Evolutionary conservation across 495 filamentous ascomycete species (phyloP).

Genomic region (Evansstolkia leycettana): DNA sequence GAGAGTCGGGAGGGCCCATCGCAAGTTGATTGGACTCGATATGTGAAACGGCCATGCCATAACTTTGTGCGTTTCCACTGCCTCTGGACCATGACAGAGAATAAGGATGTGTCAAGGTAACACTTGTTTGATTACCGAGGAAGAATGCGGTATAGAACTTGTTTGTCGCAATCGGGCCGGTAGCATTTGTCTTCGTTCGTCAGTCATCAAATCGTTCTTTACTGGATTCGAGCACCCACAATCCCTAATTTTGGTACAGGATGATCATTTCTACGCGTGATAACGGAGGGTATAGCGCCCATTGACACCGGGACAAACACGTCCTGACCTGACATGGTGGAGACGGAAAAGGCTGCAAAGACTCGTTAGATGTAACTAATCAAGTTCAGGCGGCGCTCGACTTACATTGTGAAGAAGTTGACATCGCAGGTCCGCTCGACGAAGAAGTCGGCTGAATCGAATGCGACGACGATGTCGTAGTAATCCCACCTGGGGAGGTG

Average conservation of each 20-base stretch:
- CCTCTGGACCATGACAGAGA: conserved; percentile 68
- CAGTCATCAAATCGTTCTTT: no score
- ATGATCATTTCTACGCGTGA: conserved; percentile 39
- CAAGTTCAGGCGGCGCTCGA: no score
- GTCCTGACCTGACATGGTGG: conserved; percentile 19
- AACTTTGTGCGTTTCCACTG: conserved; percentile 50
- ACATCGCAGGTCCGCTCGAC: no score
- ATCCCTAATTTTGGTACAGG: conserved; percentile 36
- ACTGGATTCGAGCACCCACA: conserved; percentile 17
- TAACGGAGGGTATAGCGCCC: conserved; percentile 39
- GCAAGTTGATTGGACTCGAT: conserved; percentile 51
- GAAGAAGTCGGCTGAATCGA: no score
- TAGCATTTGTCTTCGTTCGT: conserved; percentile 15
- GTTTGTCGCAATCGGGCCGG: conserved; percentile 59
- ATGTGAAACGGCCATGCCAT: conserved; percentile 67
- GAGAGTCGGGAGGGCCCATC: conserved; percentile 35
- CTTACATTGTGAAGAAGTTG: no score
- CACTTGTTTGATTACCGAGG: conserved; percentile 56
- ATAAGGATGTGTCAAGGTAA: conserved; percentile 79
- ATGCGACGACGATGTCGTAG: no score
- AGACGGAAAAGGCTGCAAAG: not conserved
- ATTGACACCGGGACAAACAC: conserved; percentile 50
- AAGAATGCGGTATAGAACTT: conserved; percentile 93
- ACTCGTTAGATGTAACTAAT: not conserved
- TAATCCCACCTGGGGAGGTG: no score